These are phyloP conservation scores for Centaurea solstitialis DNA, from an alignment of 129 eudicot genomes.

Conservation along the genomic window DNA sequence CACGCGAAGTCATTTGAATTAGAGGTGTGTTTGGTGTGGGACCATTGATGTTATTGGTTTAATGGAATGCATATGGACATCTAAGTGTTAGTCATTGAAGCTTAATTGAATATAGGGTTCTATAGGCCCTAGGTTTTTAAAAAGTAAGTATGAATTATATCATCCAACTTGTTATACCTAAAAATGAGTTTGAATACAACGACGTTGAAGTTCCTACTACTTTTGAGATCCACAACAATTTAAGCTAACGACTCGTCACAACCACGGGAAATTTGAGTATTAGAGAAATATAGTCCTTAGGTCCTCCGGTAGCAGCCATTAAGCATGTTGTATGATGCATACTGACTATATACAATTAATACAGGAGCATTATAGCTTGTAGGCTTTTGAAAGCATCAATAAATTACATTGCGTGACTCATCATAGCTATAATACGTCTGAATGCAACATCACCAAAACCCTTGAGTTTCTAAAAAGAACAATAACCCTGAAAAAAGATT, in stretches of 20 bases:
- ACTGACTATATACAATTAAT: not conserved
- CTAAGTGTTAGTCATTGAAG: slow-evolving; percentile 13
- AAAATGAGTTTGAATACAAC: slow-evolving; percentile 16
- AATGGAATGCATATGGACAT: slow-evolving; percentile 20
- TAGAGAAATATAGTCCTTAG: not conserved
- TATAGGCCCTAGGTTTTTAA: slow-evolving; percentile 18
- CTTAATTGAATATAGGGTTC: not conserved
- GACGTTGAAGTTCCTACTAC: slow-evolving; percentile 20
- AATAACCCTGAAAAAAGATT: not conserved
- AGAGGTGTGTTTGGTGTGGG: slow-evolving; percentile 1
- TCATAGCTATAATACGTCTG: not conserved
- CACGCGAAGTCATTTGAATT: slow-evolving; percentile 25
- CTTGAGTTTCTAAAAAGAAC: not conserved
- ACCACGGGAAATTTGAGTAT: not conserved
- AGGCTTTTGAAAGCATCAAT: not conserved
- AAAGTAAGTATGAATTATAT: not conserved
- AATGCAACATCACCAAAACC: not conserved
- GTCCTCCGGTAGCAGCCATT: not conserved
- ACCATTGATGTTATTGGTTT: slow-evolving; percentile 19
- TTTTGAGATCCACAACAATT: slow-evolving; percentile 11
- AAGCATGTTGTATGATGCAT: not conserved
- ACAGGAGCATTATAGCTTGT: not conserved
- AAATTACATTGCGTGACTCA: not conserved
- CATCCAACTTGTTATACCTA: slow-evolving; percentile 13
- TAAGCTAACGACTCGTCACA: slow-evolving; percentile 1